Evolutionary conservation across 805 yeast species (phyloP).

Genomic region (Wickerhamomyces chaumierensis): DNA sequence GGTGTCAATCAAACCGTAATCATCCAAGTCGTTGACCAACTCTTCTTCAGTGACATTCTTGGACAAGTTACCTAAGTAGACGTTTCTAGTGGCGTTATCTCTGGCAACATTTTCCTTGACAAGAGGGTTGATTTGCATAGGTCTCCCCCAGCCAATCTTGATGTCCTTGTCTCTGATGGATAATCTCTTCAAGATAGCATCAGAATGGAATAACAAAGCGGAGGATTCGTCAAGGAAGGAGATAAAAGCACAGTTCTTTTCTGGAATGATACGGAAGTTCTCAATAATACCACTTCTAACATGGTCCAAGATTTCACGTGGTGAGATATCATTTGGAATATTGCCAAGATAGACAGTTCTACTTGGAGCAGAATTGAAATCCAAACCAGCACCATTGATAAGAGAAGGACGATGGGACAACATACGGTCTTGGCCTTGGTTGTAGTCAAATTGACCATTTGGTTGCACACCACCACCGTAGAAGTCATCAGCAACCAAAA

Average conservation of each 20-base stretch:
- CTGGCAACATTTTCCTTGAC: slow-evolving; percentile 68
- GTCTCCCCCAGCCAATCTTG: slow-evolving; percentile 89
- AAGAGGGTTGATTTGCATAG: slow-evolving; percentile 60
- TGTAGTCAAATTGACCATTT: neutral
- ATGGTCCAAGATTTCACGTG: slow-evolving; percentile 77
- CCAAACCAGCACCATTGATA: slow-evolving; percentile 4
- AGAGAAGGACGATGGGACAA: neutral
- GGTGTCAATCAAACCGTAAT: slow-evolving; percentile 78
- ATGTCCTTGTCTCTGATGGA: slow-evolving; percentile 73
- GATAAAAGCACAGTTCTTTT: slow-evolving; percentile 81
- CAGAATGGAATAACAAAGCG: slow-evolving; percentile 87
- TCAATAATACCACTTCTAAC: slow-evolving; percentile 88
- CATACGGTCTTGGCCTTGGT: neutral
- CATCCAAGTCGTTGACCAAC: slow-evolving; percentile 50
- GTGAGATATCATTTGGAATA: slow-evolving; percentile 69
- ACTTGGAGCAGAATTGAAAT: slow-evolving; percentile 43
- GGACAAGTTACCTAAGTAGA: slow-evolving; percentile 73
- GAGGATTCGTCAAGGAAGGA: slow-evolving; percentile 83
- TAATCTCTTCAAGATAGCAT: slow-evolving; percentile 76
- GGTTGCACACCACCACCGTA: slow-evolving; percentile 1
- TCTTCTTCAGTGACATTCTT: slow-evolving; percentile 57
- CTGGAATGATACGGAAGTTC: slow-evolving; percentile 64
- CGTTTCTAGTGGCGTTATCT: slow-evolving; percentile 90
- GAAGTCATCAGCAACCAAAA: slow-evolving; percentile 1
- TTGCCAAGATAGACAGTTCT: slow-evolving; percentile 88